Evolutionary conservation across 345 rosid species (phyloP), one percentile per base, ranked within the genome.

Genomic region (Barbarea vulgaris): DNA sequence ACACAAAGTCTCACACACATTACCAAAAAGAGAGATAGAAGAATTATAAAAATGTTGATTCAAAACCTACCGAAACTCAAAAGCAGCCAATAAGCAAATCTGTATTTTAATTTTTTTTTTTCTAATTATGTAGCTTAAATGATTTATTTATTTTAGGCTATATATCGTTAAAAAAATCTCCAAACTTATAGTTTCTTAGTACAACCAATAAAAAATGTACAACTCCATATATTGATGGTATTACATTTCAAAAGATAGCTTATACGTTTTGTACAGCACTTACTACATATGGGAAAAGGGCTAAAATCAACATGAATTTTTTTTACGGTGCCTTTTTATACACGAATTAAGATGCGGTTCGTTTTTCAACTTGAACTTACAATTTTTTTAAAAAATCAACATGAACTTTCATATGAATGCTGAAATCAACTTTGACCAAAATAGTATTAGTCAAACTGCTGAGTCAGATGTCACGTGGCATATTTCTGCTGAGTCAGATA

Each of bases 11-110:
- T 68, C 51, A 17, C 59, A 53, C 10, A 79, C 67, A 54, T 62
- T 18, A 37, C 31, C 34, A 46, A 62, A 69, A 27, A 34, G 78
- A 80, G 80, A 77, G 74, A 73, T 7, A 6, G 12, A 72, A 67
- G 47, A 72, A 72, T 47, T n/a, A 50, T 15, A 42, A 50, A 15
- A 64, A 53, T 24, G 51, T 34, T 31, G 24, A 28, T 70, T 46
- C 9, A 19, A 63, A 55, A 42, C 52, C 33, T 63, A 62, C 59
- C 42, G 28, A 54, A 64, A 46, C 41, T 46, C 59, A 63, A 63
- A 69, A 69, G 70, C 67, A 65, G 27, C 46, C 30, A 52, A 33
- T 4, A 22, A 39, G 53, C 50, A 73, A 42, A 39, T 19, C 22
- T 33, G 37, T 18, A 22, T 44, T 54, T 3, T 24, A 24, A n/a